phyloP scores from a whole-genome alignment of 768 basidiomycete species.

The Suillus luteus region DNA sequence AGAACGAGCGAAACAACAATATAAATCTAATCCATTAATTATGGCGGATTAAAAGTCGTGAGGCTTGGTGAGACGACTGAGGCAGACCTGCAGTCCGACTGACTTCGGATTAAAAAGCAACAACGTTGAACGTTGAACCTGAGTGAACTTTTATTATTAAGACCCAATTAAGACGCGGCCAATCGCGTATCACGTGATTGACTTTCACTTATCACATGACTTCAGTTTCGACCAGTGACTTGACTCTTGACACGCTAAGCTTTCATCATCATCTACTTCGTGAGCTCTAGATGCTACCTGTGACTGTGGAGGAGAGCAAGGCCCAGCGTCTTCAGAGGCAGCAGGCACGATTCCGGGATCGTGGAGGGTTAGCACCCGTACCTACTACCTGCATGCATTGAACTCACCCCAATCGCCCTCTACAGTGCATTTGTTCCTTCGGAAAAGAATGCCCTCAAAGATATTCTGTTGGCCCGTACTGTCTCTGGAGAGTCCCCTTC shows the following conservation, averaged over 20 bases:
- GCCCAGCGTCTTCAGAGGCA: conserved; percentile 61
- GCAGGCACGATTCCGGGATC: conserved; percentile 67
- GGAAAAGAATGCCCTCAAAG: conserved; percentile 48
- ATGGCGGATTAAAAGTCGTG: not conserved
- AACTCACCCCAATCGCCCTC: not conserved
- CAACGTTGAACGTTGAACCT: too few species aligned
- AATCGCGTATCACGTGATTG: not conserved
- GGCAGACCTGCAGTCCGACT: too few species aligned
- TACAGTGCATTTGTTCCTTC: conserved; percentile 57
- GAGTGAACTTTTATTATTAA: too few species aligned
- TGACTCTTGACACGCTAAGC: not conserved
- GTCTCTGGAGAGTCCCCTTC: conserved; percentile 49
- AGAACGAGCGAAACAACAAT: too few species aligned
- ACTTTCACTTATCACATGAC: not conserved
- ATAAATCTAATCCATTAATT: not conserved
- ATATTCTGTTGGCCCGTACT: conserved; percentile 54
- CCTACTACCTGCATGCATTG: not conserved
- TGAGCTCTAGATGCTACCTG: conserved; percentile 19
- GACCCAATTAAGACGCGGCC: too few species aligned
- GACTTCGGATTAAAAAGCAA: too few species aligned
- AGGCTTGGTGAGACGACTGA: too few species aligned
- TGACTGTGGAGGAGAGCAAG: conserved; percentile 59
- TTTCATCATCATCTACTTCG: not conserved
- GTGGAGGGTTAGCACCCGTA: conserved; percentile 53
- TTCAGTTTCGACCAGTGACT: not conserved